Evolutionary conservation across 495 filamentous ascomycete genomes (phyloP).

Genomic region (Penicillium diatomitis): DNA sequence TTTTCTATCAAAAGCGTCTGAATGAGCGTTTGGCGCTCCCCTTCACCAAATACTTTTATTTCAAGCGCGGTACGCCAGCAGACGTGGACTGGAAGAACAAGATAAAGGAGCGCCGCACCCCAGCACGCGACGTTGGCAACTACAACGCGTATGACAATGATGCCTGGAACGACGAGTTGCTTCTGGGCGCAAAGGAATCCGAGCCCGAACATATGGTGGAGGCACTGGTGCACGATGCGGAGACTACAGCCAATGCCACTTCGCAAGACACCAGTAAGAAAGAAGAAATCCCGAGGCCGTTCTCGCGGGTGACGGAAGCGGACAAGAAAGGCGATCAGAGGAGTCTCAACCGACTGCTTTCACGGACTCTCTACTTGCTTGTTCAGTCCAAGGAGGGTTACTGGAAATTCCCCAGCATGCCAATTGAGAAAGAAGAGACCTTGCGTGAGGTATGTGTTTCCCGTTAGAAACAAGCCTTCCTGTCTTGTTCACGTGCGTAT

Average conservation of each 20-base stretch:
- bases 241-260: conserved; percentile 53
- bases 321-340: conserved; percentile 63
- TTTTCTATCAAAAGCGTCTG: conserved; percentile 92
- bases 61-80: conserved; percentile 77
- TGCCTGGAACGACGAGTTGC: conserved; percentile 87
- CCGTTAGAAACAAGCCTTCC: not conserved
- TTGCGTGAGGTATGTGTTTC: conserved; percentile 62
- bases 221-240: conserved; percentile 66
- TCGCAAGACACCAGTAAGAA: conserved; percentile 55
- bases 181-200: conserved; percentile 57
- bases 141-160: conserved; percentile 74
- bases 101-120: conserved; percentile 59
- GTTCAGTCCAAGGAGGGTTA: conserved; percentile 56
- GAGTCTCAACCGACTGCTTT: conserved; percentile 68
- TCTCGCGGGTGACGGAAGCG: conserved; percentile 65
- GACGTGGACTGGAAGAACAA: conserved; percentile 91
- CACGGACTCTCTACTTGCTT: conserved; percentile 76
- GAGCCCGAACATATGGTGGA: conserved; percentile 53
- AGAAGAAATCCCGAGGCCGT: conserved; percentile 62
- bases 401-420: conserved; percentile 73
- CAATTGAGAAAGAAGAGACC: conserved; percentile 58
- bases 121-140: conserved; percentile 73
- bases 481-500: not conserved
- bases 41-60: conserved; percentile 91
- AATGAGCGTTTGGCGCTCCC: conserved; percentile 87